Evolutionary conservation across 2,329 filamentous ascomycete species (phyloP), one percentile per base, ranked within the genome.

Genomic region (Fusarium torulosum): DNA sequence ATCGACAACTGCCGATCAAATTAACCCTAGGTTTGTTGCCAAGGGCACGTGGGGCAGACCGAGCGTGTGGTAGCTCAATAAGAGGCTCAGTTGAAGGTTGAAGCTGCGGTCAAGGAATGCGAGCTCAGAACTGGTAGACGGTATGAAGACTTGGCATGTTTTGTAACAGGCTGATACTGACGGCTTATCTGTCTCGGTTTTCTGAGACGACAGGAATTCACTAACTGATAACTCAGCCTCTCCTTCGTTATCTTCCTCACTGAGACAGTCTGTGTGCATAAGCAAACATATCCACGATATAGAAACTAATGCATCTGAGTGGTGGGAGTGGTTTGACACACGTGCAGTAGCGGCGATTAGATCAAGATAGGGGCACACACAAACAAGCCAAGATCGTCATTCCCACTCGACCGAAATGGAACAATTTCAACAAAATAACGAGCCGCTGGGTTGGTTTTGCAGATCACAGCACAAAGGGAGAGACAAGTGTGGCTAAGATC

Each of bases 1-100:
- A 47, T 33, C 31, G 23, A 40, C 13, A 51, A 47, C 17, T 64
- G 35, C 45, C 41, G 52, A 46, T 63, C 41, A 44, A n/a, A 29
- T 21, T 35, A 46, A 10, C 15, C 3, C 9, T 2, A 4, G 20
- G 25, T n/a, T 45, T 23, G 29, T 11, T 31, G 49, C 6, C 29
- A 52, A 8, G 31, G 31, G 23, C 20, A 43, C 60, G 43, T 62
- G 54, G 54, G 33, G 42, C 52, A 25, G 15, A 40, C 23, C 38
- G 54, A 27, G 6, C 15, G 15, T 20, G 7, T 13, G 15, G 17
- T 19, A 29, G 29, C 40, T 53, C 21, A 9, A 20, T 35, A 10
- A 20, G 27, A 27, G 52, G 19, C 25, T 29, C n/a, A 23, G 20
- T 20, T 7, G 10, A 29, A 29, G 27, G 11, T 10, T 41, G 19